These are phyloP conservation scores for Hibiscus trionum DNA, from an alignment of 345 rosid species.

Conservation along the genomic window DNA sequence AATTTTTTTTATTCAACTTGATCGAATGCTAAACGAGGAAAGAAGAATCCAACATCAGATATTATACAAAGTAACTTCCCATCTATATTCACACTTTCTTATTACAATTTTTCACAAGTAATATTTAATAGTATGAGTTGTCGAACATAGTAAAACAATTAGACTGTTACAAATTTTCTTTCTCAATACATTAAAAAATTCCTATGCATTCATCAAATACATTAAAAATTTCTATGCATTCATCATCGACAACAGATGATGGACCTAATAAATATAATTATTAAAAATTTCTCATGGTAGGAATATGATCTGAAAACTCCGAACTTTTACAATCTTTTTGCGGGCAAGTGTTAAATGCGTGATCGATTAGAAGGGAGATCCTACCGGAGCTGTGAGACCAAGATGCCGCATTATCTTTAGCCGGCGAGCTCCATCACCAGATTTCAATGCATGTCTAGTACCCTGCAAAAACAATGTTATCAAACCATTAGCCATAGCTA, in stretches of 20 bases:
- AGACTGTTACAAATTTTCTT: background rate
- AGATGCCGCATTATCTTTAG: slow-evolving; percentile 8
- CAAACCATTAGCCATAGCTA: background rate
- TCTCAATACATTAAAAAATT: background rate
- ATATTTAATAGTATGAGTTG: background rate
- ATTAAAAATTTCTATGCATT: background rate
- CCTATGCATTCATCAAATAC: background rate
- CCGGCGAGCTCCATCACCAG: background rate
- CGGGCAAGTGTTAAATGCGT: background rate
- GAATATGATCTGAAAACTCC: background rate
- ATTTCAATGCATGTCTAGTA: slow-evolving; percentile 1
- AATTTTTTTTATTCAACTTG: too few relatives aligned
- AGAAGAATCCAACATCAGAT: too few relatives aligned
- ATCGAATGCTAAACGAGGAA: too few relatives aligned
- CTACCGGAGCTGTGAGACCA: slow-evolving; percentile 1
- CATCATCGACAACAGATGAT: background rate
- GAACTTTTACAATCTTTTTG: background rate
- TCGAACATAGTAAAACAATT: background rate
- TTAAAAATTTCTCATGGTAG: background rate
- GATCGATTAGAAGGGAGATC: slow-evolving; percentile 8
- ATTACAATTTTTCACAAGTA: too few relatives aligned
- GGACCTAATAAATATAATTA: background rate
- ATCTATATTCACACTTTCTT: too few relatives aligned
- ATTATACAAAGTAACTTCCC: too few relatives aligned
- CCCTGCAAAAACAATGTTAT: background rate